Evolutionary conservation across 1,284 basidiomycete species (phyloP).

Genomic region (Rhodotorula sp.): DNA sequence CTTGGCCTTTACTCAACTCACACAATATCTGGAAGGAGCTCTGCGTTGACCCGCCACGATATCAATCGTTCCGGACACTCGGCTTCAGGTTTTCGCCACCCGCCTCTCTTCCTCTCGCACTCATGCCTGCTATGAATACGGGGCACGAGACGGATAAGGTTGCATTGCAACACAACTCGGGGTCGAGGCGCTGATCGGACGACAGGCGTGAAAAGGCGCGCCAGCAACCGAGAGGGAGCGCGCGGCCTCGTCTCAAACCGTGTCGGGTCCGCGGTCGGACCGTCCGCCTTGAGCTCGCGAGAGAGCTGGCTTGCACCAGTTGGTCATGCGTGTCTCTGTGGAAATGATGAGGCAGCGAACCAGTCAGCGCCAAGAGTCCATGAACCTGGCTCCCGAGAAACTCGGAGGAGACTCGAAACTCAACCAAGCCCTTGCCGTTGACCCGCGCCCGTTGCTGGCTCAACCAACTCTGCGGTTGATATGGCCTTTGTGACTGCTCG

Average conservation of each 20-base stretch:
- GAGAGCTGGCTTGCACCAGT: too few relatives aligned
- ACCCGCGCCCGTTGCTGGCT: constrained; percentile 58
- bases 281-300: too few relatives aligned
- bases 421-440: constrained; percentile 24
- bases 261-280: too few relatives aligned
- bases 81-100: too few relatives aligned
- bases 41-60: too few relatives aligned
- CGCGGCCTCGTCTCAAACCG: too few relatives aligned
- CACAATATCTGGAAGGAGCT: not conserved
- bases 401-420: not conserved
- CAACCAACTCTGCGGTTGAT: constrained; percentile 59
- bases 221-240: too few relatives aligned
- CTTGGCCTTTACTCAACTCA: not conserved
- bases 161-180: not conserved
- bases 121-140: not conserved
- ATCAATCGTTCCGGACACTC: too few relatives aligned
- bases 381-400: not conserved
- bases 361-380: not conserved
- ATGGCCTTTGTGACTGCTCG: constrained; percentile 19
- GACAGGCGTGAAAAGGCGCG: too few relatives aligned
- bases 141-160: not conserved
- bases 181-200: too few relatives aligned
- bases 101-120: too few relatives aligned
- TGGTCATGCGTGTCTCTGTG: not conserved
- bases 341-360: too few relatives aligned